These are phyloP conservation scores for Umbelopsis isabellina DNA, from an alignment of 192 early-diverging fungal genomes.

Conservation along the genomic window DNA sequence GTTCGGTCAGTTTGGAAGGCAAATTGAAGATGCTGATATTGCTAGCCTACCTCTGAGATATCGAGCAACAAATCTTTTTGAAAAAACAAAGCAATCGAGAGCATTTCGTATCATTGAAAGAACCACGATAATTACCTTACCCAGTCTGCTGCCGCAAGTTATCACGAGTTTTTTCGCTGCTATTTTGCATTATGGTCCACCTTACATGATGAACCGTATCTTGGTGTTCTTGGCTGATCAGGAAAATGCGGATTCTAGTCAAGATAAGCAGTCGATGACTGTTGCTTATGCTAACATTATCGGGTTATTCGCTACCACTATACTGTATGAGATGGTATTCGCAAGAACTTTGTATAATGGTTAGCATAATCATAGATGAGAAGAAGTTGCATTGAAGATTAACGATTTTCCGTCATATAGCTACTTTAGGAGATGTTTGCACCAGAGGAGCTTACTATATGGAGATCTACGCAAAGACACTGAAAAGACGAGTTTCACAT, in stretches of 20 bases:
- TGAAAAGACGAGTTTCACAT: slow-evolving; percentile 46
- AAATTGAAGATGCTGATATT: slow-evolving; percentile 41
- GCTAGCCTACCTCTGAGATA: slow-evolving; percentile 37
- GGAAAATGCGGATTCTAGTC: not conserved
- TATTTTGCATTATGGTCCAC: slow-evolving; percentile 21
- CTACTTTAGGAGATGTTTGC: not conserved
- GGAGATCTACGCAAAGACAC: slow-evolving; percentile 69
- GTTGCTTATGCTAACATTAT: not conserved
- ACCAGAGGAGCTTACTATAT: slow-evolving; percentile 19
- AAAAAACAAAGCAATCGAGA: slow-evolving; percentile 34
- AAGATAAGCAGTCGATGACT: not conserved
- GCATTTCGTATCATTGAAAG: slow-evolving; percentile 13
- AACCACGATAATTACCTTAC: slow-evolving; percentile 8
- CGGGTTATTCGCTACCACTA: not conserved
- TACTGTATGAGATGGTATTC: not conserved
- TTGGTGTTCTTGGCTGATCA: slow-evolving; percentile 45
- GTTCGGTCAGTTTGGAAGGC: slow-evolving; percentile 38
- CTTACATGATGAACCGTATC: slow-evolving; percentile 38
- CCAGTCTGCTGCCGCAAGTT: not conserved
- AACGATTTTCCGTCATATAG: not conserved
- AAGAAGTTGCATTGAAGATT: not conserved
- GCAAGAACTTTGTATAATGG: not conserved
- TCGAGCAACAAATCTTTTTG: slow-evolving; percentile 40
- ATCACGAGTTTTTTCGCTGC: slow-evolving; percentile 11
- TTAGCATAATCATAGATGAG: not conserved